Percentiles rank a stretch among this genome's conserved stretches.
Conservation (phyloP, 2,329 filamentous ascomycete species). For the Ilyonectria sp. region DNA sequence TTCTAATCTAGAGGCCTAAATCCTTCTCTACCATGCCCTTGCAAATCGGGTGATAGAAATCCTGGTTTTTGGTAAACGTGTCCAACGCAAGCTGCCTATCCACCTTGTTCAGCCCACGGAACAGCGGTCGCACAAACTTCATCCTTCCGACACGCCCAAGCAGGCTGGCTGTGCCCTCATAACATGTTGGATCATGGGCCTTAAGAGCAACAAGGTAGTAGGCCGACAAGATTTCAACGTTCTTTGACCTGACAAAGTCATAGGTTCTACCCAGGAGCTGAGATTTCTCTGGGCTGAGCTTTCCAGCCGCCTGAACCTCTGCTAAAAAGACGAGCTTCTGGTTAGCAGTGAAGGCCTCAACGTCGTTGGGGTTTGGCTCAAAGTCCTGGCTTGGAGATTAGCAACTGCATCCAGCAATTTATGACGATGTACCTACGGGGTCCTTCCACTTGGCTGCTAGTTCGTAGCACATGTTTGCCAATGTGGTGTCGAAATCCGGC, state of each 20-base stretch:
- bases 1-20: slow-evolving; percentile 61
- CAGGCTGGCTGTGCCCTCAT: slow-evolving; percentile 80
- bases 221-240: slow-evolving; percentile 87
- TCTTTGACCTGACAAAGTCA: slow-evolving; percentile 80
- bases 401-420: slow-evolving; percentile 27
- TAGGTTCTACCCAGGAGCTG: slow-evolving; percentile 83
- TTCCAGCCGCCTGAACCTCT: slow-evolving; percentile 75
- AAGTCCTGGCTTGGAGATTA: slow-evolving; percentile 64
- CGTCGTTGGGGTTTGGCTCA: slow-evolving; percentile 77
- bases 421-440: slow-evolving; percentile 58
- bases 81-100: slow-evolving; percentile 82
- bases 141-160: slow-evolving; percentile 90
- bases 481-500: slow-evolving; percentile 89
- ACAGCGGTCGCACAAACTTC: slow-evolving; percentile 96
- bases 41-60: slow-evolving; percentile 98
- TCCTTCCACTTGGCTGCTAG: slow-evolving; percentile 87
- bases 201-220: slow-evolving; percentile 86
- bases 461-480: slow-evolving; percentile 88
- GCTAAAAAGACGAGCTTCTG: slow-evolving; percentile 95
- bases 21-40: slow-evolving; percentile 90
- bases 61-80: slow-evolving; percentile 89
- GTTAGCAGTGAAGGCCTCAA: slow-evolving; percentile 83
- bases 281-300: slow-evolving; percentile 76
- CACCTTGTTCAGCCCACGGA: slow-evolving; percentile 80
- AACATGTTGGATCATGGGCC: slow-evolving; percentile 78